Evolutionary conservation across 257 asterid species (phyloP).

Genomic region (Leonotis leonurus): DNA sequence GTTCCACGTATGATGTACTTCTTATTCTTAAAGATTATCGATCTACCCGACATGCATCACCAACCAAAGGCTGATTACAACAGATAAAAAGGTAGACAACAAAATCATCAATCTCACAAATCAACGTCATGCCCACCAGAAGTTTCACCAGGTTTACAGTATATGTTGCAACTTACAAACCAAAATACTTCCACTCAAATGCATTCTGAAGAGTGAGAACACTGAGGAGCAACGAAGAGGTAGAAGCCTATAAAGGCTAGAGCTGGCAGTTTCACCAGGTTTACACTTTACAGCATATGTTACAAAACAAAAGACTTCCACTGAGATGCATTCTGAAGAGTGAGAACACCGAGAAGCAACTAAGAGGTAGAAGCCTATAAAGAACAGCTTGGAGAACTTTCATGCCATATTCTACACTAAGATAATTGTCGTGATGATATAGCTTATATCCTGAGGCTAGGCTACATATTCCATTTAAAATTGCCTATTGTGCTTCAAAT

Average conservation of each 20-base stretch:
- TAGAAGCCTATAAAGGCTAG: neutral
- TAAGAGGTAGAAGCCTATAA: neutral
- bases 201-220: neutral
- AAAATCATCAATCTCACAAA: constrained; percentile 4
- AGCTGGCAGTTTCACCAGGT: no score
- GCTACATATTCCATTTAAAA: neutral
- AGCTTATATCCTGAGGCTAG: neutral
- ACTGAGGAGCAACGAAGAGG: neutral
- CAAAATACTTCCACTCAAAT: neutral
- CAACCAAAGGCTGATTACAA: neutral
- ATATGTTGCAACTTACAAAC: neutral
- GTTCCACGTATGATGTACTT: neutral
- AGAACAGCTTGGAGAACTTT: neutral
- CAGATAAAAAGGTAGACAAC: neutral
- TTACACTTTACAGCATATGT: no score
- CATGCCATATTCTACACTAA: neutral
- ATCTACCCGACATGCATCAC: neutral
- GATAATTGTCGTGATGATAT: constrained; percentile 1
- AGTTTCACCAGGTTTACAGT: neutral
- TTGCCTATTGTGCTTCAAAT: neutral
- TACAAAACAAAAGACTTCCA: neutral
- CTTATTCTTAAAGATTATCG: neutral
- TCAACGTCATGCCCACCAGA: neutral
- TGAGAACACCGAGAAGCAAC: neutral
- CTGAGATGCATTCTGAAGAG: neutral